Conservation (phyloP, 345 rosid species). For the Turnera subulata region DNA sequence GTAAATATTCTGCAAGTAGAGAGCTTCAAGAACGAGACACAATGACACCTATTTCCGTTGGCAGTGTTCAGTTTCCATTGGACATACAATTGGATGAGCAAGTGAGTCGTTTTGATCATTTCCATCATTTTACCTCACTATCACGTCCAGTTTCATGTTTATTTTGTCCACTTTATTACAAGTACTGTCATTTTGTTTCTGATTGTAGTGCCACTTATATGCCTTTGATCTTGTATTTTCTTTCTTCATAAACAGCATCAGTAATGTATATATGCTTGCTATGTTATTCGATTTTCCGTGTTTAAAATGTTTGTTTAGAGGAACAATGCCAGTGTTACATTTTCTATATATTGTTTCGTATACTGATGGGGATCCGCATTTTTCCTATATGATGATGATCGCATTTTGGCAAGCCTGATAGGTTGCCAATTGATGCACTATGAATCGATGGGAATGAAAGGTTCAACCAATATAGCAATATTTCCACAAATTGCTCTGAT, state of each 20-base stretch:
- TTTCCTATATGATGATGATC: no score
- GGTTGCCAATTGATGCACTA: no score
- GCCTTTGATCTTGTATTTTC: not conserved
- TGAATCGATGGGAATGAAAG: not conserved
- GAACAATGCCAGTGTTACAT: not conserved
- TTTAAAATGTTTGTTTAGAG: no score
- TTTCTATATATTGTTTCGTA: not conserved
- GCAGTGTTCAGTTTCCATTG: constrained; percentile 20
- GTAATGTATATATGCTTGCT: not conserved
- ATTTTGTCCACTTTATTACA: no score
- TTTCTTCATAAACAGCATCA: not conserved
- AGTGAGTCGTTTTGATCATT: constrained; percentile 21
- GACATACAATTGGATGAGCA: constrained; percentile 17
- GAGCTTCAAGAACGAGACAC: constrained; percentile 15
- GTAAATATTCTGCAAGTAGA: constrained; percentile 12
- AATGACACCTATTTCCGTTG: constrained; percentile 14
- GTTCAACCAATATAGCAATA: not conserved
- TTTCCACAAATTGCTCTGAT: not conserved
- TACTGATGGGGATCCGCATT: not conserved
- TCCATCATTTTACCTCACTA: not conserved
- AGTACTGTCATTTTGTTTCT: no score
- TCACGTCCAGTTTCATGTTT: not conserved
- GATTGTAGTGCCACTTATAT: not conserved
- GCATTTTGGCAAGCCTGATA: no score
- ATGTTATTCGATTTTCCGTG: no score